phyloP scores from a whole-genome alignment of 1,139 yeast species.

The Diutina scorzettiae region DNA sequence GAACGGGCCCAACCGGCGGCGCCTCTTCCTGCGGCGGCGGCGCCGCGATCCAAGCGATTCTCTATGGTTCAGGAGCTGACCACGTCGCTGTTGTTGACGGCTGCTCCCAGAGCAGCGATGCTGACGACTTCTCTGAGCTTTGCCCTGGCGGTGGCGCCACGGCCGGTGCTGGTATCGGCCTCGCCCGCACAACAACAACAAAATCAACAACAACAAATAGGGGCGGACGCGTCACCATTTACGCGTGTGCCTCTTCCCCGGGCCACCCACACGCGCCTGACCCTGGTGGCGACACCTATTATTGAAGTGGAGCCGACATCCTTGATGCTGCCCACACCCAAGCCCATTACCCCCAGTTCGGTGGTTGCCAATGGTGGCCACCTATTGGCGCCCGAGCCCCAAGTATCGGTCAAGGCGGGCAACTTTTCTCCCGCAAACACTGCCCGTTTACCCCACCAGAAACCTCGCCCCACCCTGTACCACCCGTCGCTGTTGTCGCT shows the following conservation, averaged over 20 bases:
- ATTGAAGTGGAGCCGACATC: neutral
- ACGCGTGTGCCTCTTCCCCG: neutral
- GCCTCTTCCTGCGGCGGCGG: conserved; percentile 6
- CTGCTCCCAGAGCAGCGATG: neutral
- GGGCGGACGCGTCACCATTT: neutral
- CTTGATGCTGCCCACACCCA: neutral
- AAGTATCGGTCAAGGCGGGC: neutral
- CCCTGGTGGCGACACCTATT: neutral
- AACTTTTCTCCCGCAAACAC: neutral
- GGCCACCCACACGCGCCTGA: neutral
- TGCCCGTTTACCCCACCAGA: conserved; percentile 19
- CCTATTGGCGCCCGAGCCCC: neutral
- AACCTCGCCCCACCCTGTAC: conserved; percentile 72
- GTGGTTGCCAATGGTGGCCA: neutral
- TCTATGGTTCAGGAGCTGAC: conserved; percentile 36
- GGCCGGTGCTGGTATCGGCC: conserved; percentile 5
- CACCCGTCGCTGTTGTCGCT: conserved; percentile 49
- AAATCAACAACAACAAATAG: too few species aligned
- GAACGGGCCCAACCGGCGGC: conserved; percentile 13
- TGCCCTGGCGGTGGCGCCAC: conserved; percentile 34
- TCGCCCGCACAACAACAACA: too few species aligned
- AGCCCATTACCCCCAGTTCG: neutral
- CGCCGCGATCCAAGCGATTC: conserved; percentile 23
- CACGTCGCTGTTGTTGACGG: conserved; percentile 22
- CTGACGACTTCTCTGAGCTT: conserved; percentile 44